Evolutionary conservation across 306 rosid species (phyloP), one percentile per base, ranked within the genome.

Genomic region (Pyrus betulifolia): DNA sequence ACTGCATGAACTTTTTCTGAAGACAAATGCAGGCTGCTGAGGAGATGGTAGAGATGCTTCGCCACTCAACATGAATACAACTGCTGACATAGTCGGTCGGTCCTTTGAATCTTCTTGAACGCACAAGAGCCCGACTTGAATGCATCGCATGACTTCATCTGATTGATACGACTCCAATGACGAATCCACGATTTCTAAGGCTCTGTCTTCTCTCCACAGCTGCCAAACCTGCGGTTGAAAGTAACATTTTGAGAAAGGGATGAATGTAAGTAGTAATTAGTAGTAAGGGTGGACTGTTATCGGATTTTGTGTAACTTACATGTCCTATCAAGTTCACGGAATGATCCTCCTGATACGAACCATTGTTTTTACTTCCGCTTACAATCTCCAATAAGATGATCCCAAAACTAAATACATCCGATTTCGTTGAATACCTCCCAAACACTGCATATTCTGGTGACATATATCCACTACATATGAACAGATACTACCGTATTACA

Each of bases 111-210:
- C 68, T 46, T 92, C 96, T 71, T 88, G 91, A 5, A 88, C 87
- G 30, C 97, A 90, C 38, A 88, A 72, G 31, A 92, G 88, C 18
- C 91, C 92, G 55, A 88, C 85, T 61, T 88, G 93, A n/a, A 90
- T 66, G 85, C 96, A 92, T 84, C 88, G 86, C 44, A 77, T 35
- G n/a, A 83, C 79, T 75, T 88, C 92, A 51, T 46, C 51, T 11
- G 38, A 9, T 57, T 17, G 33, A 35, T 70, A 76, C 21, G 87
- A 69, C 35, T 80, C 72, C 3, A 83, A 19, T 35, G 74, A 25
- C 35, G 81, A 14, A 81, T 91, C 96, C 30, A 91, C 85, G 11
- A 78, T 46, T 44, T 89, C 83, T 76, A 78, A 57, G 23, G 79
- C 85, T 19, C 44, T 86, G 1, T 72, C 85, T 60, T 83, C 79